A percentile compares a stretch with the other conserved stretches of the same genome.
Conservation (phyloP, 2,329 filamentous ascomycete genomes). For the Arthrocladium fulminans region DNA sequence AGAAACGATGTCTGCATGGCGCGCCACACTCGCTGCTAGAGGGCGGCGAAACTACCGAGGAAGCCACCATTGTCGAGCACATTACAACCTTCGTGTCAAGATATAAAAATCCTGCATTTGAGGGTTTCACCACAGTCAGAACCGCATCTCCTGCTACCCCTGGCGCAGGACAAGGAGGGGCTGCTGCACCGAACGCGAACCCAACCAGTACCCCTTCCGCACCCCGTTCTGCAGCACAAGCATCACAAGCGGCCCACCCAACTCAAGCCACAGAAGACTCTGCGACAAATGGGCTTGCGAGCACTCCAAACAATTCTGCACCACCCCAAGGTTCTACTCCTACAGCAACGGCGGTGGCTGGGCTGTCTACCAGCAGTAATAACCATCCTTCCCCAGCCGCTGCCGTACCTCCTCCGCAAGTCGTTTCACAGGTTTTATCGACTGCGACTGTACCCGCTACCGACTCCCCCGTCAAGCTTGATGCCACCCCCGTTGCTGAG, state of each 20-base stretch:
- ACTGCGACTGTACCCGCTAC: too few relatives aligned
- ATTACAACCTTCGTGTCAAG: slow-evolving; percentile 17
- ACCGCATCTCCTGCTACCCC: neutral
- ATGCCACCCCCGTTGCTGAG: too few relatives aligned
- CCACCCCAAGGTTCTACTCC: neutral
- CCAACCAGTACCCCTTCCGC: neutral
- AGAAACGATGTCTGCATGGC: slow-evolving; percentile 18
- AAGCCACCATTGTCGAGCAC: slow-evolving; percentile 19
- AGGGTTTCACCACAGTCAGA: neutral
- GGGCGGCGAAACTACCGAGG: slow-evolving; percentile 19
- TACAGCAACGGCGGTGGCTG: too few relatives aligned
- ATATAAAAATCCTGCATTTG: slow-evolving; percentile 17
- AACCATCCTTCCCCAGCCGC: too few relatives aligned
- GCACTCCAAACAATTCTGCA: neutral
- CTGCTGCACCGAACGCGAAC: neutral
- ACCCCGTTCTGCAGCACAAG: neutral
- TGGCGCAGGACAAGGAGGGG: too few relatives aligned
- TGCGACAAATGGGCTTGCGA: neutral
- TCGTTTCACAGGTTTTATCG: too few relatives aligned
- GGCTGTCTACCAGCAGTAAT: too few relatives aligned
- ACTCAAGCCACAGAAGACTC: neutral
- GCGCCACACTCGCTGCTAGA: slow-evolving; percentile 13
- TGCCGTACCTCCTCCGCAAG: too few relatives aligned
- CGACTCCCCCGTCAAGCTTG: too few relatives aligned
- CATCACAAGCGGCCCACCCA: neutral